phyloP scores from a whole-genome alignment of 306 rosid genomes.

The Comarum palustre region DNA sequence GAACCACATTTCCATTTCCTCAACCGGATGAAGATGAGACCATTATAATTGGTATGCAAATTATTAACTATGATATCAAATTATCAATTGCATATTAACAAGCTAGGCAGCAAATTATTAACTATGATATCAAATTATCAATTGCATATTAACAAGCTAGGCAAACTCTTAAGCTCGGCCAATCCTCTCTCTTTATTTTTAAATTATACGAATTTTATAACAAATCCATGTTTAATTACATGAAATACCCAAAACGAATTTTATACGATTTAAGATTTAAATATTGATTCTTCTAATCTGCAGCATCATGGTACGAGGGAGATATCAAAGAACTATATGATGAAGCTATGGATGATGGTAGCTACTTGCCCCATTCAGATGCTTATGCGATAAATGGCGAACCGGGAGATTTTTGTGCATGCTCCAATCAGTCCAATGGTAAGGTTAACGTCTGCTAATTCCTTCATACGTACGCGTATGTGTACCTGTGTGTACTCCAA shows the following conservation, averaged over 20 bases:
- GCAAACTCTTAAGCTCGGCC: too few relatives aligned
- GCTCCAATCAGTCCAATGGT: conserved; percentile 18
- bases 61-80: too few relatives aligned
- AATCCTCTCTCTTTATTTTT: too few relatives aligned
- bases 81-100: too few relatives aligned
- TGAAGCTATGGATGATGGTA: neutral
- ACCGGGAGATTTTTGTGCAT: conserved; percentile 12
- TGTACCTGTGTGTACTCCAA: neutral
- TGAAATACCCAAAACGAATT: too few relatives aligned
- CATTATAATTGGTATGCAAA: conserved; percentile 10
- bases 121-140: too few relatives aligned
- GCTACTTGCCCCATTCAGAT: conserved; percentile 9
- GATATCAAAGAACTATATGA: conserved; percentile 1
- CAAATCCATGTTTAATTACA: too few relatives aligned
- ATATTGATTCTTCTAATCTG: neutral
- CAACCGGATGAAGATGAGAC: conserved; percentile 13
- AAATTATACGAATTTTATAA: too few relatives aligned
- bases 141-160: too few relatives aligned
- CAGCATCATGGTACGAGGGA: conserved; percentile 13
- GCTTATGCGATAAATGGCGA: conserved; percentile 15
- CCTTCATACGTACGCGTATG: neutral
- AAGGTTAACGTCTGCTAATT: neutral
- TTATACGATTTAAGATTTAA: too few relatives aligned
- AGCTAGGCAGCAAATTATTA: too few relatives aligned
- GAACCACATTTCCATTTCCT: conserved; percentile 11